These are phyloP conservation scores for Orbilia quercus DNA, from an alignment of 2,329 filamentous ascomycete species.

Conservation along the genomic window DNA sequence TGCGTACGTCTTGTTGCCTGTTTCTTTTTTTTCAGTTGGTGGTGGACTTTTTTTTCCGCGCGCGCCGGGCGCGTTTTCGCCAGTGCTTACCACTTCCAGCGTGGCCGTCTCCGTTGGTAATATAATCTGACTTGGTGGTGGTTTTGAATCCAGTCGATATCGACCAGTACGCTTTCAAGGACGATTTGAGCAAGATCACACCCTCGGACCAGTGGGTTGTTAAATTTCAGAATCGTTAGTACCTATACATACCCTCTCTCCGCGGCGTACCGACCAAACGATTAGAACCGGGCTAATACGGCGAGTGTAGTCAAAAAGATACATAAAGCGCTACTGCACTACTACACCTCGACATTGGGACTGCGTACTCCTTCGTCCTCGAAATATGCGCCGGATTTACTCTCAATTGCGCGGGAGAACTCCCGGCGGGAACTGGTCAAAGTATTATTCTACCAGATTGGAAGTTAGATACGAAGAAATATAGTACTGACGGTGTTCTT, in stretches of 20 bases:
- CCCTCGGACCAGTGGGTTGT: conserved; percentile 59
- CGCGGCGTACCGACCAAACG: neutral
- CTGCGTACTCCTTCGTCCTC: conserved; percentile 58
- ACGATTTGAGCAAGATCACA: conserved; percentile 56
- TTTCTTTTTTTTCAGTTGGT: neutral
- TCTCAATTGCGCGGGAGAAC: conserved; percentile 60
- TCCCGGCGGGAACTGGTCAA: conserved; percentile 59
- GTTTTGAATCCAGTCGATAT: conserved; percentile 58
- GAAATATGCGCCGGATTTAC: conserved; percentile 58
- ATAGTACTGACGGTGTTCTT: neutral
- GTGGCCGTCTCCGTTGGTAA: neutral
- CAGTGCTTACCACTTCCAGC: conserved; percentile 9
- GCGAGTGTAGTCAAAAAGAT: conserved; percentile 58
- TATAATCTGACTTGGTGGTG: neutral
- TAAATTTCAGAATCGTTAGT: conserved; percentile 59
- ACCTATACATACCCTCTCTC: neutral
- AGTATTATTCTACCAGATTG: conserved; percentile 36
- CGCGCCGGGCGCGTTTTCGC: conserved; percentile 21
- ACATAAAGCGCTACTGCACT: conserved; percentile 59
- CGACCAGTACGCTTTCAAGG: conserved; percentile 59
- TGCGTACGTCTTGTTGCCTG: conserved; percentile 56
- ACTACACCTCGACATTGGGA: conserved; percentile 59
- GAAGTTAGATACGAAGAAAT: neutral
- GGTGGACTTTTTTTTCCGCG: neutral
- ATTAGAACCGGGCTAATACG: neutral